Conservation (phyloP, 2,329 filamentous ascomycete genomes). For the Clonostachys chloroleuca region DNA sequence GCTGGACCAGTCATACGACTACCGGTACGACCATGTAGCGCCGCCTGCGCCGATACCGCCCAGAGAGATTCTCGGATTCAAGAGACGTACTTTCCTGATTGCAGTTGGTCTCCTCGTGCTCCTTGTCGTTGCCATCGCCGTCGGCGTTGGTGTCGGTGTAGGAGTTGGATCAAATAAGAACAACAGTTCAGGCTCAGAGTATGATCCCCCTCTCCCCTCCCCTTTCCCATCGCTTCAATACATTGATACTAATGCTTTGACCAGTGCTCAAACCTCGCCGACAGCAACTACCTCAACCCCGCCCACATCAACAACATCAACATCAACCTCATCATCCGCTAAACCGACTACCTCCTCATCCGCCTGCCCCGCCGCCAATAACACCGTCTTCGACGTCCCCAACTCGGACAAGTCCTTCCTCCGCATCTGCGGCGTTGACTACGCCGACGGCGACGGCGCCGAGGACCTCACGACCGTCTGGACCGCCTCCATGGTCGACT, state of each 20-base stretch:
- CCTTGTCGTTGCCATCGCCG: slow-evolving; percentile 27
- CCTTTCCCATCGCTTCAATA: too few relatives aligned
- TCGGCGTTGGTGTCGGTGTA: slow-evolving; percentile 33
- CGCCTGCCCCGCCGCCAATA: slow-evolving; percentile 35
- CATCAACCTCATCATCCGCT: slow-evolving; percentile 9
- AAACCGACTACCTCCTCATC: slow-evolving; percentile 13
- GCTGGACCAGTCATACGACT: slow-evolving; percentile 9
- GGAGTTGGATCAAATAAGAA: slow-evolving; percentile 5
- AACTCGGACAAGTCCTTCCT: slow-evolving; percentile 33
- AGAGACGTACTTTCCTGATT: slow-evolving; percentile 27
- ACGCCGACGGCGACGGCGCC: slow-evolving; percentile 21
- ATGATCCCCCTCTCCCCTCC: neutral
- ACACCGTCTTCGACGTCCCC: slow-evolving; percentile 35
- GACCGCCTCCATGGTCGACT: slow-evolving; percentile 33
- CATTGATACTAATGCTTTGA: neutral
- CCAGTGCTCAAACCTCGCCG: neutral
- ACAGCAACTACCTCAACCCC: slow-evolving; percentile 6
- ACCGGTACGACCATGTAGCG: slow-evolving; percentile 13
- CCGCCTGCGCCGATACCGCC: slow-evolving; percentile 12
- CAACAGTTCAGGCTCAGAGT: neutral
- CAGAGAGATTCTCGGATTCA: slow-evolving; percentile 14
- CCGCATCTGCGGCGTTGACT: slow-evolving; percentile 40
- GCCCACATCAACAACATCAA: slow-evolving; percentile 5
- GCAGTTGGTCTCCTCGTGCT: slow-evolving; percentile 16
- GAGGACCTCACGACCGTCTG: slow-evolving; percentile 25